A percentile compares a stretch with the other conserved stretches of the same genome.
Conservation (phyloP, 345 rosid species). For the Linum usitatissimum region DNA sequence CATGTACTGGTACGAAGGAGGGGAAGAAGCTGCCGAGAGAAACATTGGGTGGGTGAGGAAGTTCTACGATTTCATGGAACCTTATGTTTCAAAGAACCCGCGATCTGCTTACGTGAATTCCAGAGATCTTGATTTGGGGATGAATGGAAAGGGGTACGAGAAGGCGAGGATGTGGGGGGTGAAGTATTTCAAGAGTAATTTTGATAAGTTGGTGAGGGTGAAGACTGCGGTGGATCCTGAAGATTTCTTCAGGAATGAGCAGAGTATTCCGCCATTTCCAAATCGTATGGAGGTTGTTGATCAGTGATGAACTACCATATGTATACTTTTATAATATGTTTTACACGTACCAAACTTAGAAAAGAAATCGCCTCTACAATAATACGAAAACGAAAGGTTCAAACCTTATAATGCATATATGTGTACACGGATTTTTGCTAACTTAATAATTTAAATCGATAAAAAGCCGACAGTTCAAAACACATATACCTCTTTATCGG, state of each 20-base stretch:
- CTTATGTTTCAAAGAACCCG: slow-evolving; percentile 4
- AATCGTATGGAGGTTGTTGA: no score
- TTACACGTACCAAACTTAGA: no score
- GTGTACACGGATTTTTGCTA: no score
- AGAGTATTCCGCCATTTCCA: slow-evolving; percentile 1
- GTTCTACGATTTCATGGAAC: neutral
- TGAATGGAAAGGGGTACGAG: neutral
- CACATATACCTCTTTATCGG: no score
- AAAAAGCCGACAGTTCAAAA: no score
- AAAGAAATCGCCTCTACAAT: no score
- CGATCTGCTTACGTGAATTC: neutral
- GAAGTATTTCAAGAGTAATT: slow-evolving; percentile 4
- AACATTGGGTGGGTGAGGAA: neutral
- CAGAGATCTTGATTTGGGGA: neutral
- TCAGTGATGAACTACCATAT: no score
- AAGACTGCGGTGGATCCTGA: neutral
- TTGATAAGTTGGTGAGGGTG: neutral
- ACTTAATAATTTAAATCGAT: no score
- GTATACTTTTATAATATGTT: no score
- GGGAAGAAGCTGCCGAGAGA: neutral
- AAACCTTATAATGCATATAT: no score
- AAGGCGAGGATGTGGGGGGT: neutral
- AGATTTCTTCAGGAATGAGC: slow-evolving; percentile 5
- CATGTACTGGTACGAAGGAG: neutral
- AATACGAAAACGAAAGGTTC: no score